Percentiles rank a stretch among this genome's conserved stretches.
phyloP scores from a whole-genome alignment of 2,329 filamentous ascomycete genomes.

The Talaromyces sp. region DNA sequence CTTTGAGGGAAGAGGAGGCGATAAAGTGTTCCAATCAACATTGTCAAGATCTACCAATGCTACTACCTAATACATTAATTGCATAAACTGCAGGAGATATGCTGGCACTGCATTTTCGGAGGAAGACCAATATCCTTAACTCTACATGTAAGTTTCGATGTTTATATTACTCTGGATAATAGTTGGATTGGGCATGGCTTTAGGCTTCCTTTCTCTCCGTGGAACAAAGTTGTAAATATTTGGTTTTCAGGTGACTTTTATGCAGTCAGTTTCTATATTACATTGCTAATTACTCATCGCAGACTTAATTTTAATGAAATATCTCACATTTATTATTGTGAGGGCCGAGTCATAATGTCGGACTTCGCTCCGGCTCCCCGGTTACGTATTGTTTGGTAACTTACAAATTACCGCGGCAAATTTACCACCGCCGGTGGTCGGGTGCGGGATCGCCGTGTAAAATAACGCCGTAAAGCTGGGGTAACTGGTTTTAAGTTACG shows the following conservation, averaged over 20 bases:
- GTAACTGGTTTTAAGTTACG: background rate
- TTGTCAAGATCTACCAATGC: background rate
- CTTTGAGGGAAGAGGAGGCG: background rate
- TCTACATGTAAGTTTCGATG: background rate
- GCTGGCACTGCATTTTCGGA: background rate
- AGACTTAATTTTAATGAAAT: too few relatives aligned
- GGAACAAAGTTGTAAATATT: too few relatives aligned
- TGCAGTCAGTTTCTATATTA: too few relatives aligned
- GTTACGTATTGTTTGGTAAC: background rate
- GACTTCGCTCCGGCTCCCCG: background rate
- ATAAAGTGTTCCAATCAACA: background rate
- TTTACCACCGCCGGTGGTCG: background rate
- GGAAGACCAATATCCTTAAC: too few relatives aligned
- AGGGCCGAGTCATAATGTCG: background rate
- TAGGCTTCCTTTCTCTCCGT: too few relatives aligned
- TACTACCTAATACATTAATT: too few relatives aligned
- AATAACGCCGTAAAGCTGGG: background rate
- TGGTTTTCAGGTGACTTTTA: too few relatives aligned
- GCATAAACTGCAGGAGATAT: too few relatives aligned
- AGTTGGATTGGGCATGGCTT: too few relatives aligned
- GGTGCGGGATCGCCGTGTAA: background rate
- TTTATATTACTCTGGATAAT: too few relatives aligned
- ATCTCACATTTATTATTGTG: too few relatives aligned
- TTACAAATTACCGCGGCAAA: background rate
- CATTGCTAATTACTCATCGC: too few relatives aligned